Evolutionary conservation across 148 eudicot genomes (phyloP).

Genomic region (Rhododendron mucronatum): DNA sequence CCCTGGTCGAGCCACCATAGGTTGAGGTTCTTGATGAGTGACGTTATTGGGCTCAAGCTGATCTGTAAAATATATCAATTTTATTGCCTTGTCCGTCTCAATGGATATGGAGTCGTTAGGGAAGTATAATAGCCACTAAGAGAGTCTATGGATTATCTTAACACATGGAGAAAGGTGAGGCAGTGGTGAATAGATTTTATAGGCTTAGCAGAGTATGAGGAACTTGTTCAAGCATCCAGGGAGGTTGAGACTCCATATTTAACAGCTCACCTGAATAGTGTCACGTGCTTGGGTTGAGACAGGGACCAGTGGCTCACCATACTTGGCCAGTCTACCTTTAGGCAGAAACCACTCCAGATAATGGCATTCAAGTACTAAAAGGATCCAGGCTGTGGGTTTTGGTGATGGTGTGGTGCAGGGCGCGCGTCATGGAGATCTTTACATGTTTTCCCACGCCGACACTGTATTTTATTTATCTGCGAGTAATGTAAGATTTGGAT

Average conservation of each 20-base stretch:
- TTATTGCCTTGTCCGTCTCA: background rate
- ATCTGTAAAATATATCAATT: background rate
- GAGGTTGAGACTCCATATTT: background rate
- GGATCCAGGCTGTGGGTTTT: background rate
- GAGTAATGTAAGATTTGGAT: background rate
- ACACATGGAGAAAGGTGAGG: background rate
- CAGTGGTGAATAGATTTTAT: background rate
- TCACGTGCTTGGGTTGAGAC: background rate
- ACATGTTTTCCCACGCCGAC: background rate
- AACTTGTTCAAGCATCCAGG: background rate
- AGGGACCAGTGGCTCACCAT: background rate
- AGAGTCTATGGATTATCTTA: background rate
- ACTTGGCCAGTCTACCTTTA: background rate
- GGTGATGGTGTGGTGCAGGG: background rate
- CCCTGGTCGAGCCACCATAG: background rate
- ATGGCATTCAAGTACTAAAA: background rate
- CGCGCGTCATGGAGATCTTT: background rate
- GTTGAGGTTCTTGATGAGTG: background rate
- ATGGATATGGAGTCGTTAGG: background rate
- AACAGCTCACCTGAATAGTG: background rate
- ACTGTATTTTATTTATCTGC: background rate
- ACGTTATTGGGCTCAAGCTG: background rate
- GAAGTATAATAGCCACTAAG: background rate
- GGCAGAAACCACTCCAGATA: background rate
- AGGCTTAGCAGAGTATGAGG: background rate